Percentiles rank a stretch among this genome's conserved stretches.
Evolutionary conservation across 2,329 filamentous ascomycete species (phyloP).

Genomic region (Microcyclosporella mali): DNA sequence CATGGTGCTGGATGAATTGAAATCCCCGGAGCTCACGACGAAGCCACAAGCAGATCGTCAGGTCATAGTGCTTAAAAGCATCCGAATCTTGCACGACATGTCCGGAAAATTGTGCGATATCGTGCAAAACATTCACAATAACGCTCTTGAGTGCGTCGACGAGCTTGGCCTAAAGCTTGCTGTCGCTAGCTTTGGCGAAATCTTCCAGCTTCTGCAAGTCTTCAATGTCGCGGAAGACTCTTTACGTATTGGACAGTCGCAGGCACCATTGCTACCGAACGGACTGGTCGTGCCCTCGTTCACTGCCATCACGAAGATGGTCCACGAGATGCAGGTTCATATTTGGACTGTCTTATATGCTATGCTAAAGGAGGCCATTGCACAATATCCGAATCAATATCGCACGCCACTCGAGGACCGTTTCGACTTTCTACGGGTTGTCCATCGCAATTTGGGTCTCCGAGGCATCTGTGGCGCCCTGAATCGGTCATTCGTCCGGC

Average conservation of each 20-base stretch:
- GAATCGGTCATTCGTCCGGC: slow-evolving; percentile 80
- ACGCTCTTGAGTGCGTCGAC: slow-evolving; percentile 77
- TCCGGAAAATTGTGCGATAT: slow-evolving; percentile 65
- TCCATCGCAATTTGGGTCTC: slow-evolving; percentile 78
- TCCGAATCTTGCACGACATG: slow-evolving; percentile 74
- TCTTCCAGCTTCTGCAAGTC: slow-evolving; percentile 70
- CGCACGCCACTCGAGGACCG: slow-evolving; percentile 63
- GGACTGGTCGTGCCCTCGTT: slow-evolving; percentile 30
- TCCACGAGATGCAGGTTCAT: slow-evolving; percentile 81
- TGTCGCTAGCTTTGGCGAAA: slow-evolving; percentile 62
- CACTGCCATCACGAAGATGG: slow-evolving; percentile 32
- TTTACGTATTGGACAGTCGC: slow-evolving; percentile 67
- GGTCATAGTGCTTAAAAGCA: slow-evolving; percentile 63
- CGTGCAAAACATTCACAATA: slow-evolving; percentile 54
- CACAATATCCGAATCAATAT: slow-evolving; percentile 60
- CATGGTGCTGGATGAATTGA: slow-evolving; percentile 67
- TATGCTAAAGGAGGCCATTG: slow-evolving; percentile 67
- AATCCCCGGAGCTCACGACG: slow-evolving; percentile 51
- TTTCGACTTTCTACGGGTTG: slow-evolving; percentile 69
- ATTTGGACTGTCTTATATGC: slow-evolving; percentile 84
- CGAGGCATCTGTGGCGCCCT: slow-evolving; percentile 79
- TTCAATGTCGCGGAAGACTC: slow-evolving; percentile 80
- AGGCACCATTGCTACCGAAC: slow-evolving; percentile 53
- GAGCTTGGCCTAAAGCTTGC: slow-evolving; percentile 69
- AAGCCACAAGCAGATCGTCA: slow-evolving; percentile 59